phyloP scores from a whole-genome alignment of 768 basidiomycete genomes.

The Russula virescens region DNA sequence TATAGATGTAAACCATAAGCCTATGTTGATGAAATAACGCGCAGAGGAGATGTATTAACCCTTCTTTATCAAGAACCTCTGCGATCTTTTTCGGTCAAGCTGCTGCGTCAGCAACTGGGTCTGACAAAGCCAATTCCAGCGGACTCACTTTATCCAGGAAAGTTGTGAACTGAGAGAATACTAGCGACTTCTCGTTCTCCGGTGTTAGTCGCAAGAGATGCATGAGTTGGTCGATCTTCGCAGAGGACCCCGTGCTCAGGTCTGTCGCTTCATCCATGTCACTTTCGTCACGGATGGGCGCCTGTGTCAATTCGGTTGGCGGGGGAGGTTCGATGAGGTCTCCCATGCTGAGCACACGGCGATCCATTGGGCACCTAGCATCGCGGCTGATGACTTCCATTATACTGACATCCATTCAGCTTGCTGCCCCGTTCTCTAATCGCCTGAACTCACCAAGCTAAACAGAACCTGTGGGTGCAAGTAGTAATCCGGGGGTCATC shows the following conservation, averaged over 20 bases:
- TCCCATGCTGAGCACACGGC: constrained; percentile 47
- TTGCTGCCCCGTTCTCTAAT: neutral
- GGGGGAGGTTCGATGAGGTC: constrained; percentile 60
- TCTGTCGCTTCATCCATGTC: constrained; percentile 34
- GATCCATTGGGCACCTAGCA: constrained; percentile 84
- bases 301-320: constrained; percentile 65
- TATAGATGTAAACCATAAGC: constrained; percentile 28
- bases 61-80: constrained; percentile 57
- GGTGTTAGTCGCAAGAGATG: constrained; percentile 68
- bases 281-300: constrained; percentile 36
- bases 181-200: constrained; percentile 67
- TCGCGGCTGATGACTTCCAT: constrained; percentile 63
- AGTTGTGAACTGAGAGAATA: constrained; percentile 86
- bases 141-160: constrained; percentile 68
- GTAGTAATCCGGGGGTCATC: constrained; percentile 65
- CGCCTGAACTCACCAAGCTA: constrained; percentile 47
- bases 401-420: constrained; percentile 41
- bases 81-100: constrained; percentile 48
- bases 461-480: constrained; percentile 69
- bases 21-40: neutral
- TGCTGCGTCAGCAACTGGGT: neutral
- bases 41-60: constrained; percentile 36
- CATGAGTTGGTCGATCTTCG: constrained; percentile 79
- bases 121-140: neutral
- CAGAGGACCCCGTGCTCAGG: constrained; percentile 76